A percentile compares a stretch with the other conserved stretches of the same genome.
These are phyloP conservation scores for Elaeagnus macrophylla DNA, from an alignment of 306 rosid species.

Conservation along the genomic window DNA sequence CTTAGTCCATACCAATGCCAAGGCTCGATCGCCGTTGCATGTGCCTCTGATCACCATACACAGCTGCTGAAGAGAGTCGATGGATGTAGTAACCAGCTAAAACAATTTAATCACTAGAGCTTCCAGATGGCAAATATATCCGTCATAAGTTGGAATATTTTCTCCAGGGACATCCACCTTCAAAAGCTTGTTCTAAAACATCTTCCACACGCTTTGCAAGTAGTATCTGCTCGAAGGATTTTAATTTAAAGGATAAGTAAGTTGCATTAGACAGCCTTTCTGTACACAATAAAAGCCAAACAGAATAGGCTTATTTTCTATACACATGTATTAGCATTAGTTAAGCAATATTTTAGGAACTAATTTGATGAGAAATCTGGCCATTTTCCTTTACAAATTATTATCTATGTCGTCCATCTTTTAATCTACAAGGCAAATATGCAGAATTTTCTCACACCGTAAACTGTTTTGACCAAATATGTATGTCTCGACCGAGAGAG, in stretches of 20 bases:
- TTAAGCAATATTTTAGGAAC: no score
- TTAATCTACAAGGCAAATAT: background rate
- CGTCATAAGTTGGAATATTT: constrained; percentile 55
- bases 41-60: no score
- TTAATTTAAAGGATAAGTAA: background rate
- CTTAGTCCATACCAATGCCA: no score
- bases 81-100: background rate
- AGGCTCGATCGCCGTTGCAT: no score
- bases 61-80: background rate
- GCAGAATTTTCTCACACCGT: background rate
- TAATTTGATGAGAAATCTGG: no score
- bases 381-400: background rate
- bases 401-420: background rate
- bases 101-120: constrained; percentile 3
- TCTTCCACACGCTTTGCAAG: constrained; percentile 75
- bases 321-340: background rate
- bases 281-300: background rate
- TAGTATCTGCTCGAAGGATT: constrained; percentile 38
- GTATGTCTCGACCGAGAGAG: background rate
- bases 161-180: constrained; percentile 81
- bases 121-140: background rate
- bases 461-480: no score
- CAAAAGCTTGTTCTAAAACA: constrained; percentile 70
- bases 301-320: background rate
- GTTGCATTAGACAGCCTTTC: background rate